Conservation (phyloP, 2,329 filamentous ascomycete genomes). For the Didymella lethalis region DNA sequence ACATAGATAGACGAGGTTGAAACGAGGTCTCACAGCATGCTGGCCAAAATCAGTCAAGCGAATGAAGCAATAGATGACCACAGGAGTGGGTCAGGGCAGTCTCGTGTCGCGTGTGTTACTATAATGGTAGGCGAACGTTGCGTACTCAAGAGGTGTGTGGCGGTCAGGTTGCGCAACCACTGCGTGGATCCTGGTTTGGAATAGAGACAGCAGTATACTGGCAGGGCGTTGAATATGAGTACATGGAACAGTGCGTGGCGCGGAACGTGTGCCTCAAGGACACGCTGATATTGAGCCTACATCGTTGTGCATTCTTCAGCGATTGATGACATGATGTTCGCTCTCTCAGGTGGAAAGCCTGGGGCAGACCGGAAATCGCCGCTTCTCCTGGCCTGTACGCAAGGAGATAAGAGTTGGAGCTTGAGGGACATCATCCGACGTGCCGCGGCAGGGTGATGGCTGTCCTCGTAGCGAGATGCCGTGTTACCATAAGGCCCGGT, state of each 20-base stretch:
- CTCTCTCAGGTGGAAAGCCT: background rate
- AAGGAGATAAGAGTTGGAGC: slow-evolving; percentile 6
- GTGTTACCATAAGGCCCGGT: slow-evolving; percentile 14
- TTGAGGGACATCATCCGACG: slow-evolving; percentile 4
- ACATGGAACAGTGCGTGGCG: background rate
- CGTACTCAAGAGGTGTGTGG: slow-evolving; percentile 26
- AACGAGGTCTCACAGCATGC: slow-evolving; percentile 28
- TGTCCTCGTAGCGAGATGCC: slow-evolving; percentile 13
- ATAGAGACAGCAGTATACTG: slow-evolving; percentile 2
- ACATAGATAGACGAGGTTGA: slow-evolving; percentile 28
- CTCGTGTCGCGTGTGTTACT: slow-evolving; percentile 18
- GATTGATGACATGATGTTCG: background rate
- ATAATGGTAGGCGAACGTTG: slow-evolving; percentile 2
- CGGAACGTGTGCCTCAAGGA: background rate
- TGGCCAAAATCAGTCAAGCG: slow-evolving; percentile 17
- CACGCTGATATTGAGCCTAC: background rate
- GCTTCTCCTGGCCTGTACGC: slow-evolving; percentile 3
- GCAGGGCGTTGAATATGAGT: background rate
- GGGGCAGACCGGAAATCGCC: slow-evolving; percentile 7
- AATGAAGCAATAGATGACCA: slow-evolving; percentile 8
- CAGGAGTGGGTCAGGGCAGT: slow-evolving; percentile 18
- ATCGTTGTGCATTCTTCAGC: background rate
- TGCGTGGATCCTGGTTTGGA: slow-evolving; percentile 3
- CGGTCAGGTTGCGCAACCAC: slow-evolving; percentile 30
- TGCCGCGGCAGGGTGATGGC: slow-evolving; percentile 20